A percentile compares a stretch with the other conserved stretches of the same genome.
These are phyloP conservation scores for Protomyces arabidopsidicola DNA, from an alignment of 1,139 yeast species.

Conservation along the genomic window DNA sequence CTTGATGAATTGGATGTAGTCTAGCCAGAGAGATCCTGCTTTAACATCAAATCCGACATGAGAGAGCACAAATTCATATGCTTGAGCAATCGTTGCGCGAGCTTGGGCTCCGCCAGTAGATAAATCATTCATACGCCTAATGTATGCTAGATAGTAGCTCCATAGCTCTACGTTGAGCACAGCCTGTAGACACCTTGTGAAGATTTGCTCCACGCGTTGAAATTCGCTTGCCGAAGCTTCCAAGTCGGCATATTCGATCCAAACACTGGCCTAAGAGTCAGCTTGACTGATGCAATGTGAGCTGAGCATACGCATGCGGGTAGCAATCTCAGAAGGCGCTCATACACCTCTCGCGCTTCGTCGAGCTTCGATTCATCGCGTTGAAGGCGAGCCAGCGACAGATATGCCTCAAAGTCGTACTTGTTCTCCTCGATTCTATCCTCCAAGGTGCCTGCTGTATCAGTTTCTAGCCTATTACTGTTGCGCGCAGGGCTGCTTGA, in stretches of 20 bases:
- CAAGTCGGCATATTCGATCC: constrained; percentile 69
- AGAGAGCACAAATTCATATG: constrained; percentile 76
- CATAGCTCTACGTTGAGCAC: constrained; percentile 64
- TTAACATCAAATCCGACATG: constrained; percentile 74
- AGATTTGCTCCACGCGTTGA: constrained; percentile 59
- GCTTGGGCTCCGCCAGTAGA: constrained; percentile 84
- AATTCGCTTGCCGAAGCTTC: constrained; percentile 69
- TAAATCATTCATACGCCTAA: constrained; percentile 66
- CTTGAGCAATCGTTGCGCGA: constrained; percentile 66
- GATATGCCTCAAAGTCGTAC: constrained; percentile 56
- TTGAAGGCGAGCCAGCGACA: constrained; percentile 52
- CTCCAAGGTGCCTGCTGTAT: constrained; percentile 55
- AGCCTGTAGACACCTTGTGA: constrained; percentile 56
- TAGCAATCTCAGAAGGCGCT: constrained; percentile 51
- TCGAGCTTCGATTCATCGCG: constrained; percentile 59
- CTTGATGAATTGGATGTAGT: constrained; percentile 73
- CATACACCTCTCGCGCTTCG: constrained; percentile 57
- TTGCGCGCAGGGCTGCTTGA: background rate
- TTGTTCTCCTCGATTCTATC: constrained; percentile 57
- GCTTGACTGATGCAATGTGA: background rate
- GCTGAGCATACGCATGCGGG: constrained; percentile 13
- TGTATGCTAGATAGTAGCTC: constrained; percentile 70
- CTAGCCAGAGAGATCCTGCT: constrained; percentile 73
- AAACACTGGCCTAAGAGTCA: constrained; percentile 48
- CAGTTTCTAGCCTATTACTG: constrained; percentile 40